phyloP scores from a whole-genome alignment of 345 rosid species.

The Brassica incana region DNA sequence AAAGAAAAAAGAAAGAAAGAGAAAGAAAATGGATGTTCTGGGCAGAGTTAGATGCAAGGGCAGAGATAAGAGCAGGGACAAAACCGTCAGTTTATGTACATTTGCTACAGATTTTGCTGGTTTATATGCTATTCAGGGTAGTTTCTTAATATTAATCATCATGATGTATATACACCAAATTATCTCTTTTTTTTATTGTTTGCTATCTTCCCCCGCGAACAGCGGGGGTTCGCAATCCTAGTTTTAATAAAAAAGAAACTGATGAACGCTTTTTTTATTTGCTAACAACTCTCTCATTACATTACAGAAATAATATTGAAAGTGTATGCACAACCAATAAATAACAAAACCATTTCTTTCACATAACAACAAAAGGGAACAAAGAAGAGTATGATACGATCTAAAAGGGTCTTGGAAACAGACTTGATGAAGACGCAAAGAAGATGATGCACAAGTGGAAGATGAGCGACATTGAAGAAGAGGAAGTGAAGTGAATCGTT shows the following conservation, averaged over 20 bases:
- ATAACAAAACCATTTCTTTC: background rate
- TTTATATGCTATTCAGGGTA: too few relatives aligned
- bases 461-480: conserved; percentile 49
- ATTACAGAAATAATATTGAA: background rate
- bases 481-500: conserved; percentile 44
- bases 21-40: too few relatives aligned
- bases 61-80: too few relatives aligned
- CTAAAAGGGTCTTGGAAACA: conserved; percentile 24
- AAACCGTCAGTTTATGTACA: too few relatives aligned
- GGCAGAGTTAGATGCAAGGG: too few relatives aligned
- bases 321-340: background rate
- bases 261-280: background rate
- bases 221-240: too few relatives aligned
- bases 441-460: conserved; percentile 46
- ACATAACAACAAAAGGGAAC: background rate
- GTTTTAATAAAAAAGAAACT: background rate
- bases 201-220: too few relatives aligned
- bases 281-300: background rate
- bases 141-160: too few relatives aligned
- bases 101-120: too few relatives aligned
- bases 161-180: too few relatives aligned
- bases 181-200: too few relatives aligned
- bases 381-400: background rate
- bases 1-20: too few relatives aligned
- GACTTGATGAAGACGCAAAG: conserved; percentile 30